Evolutionary conservation across 2,329 filamentous ascomycete species (phyloP).

Genomic region (Gyromitra esculenta): DNA sequence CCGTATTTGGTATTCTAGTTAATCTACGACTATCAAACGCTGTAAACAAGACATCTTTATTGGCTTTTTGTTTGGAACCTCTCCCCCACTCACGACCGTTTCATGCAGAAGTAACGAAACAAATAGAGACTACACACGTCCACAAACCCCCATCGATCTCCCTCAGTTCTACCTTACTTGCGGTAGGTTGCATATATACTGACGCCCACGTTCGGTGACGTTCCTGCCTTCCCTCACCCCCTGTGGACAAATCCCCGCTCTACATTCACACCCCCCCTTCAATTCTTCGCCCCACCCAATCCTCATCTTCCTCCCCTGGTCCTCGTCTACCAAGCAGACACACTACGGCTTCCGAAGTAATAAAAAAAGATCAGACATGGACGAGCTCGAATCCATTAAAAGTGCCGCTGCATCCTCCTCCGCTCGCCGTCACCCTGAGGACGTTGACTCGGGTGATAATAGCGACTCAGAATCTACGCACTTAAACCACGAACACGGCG

Average conservation of each 20-base stretch:
- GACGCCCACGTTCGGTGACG: conserved; percentile 48
- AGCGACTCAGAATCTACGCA: conserved; percentile 53
- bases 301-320: conserved; percentile 44
- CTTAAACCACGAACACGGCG: conserved; percentile 53
- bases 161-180: conserved; percentile 23
- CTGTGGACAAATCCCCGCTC: conserved; percentile 27
- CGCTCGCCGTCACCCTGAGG: conserved; percentile 57
- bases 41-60: neutral
- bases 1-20: conserved; percentile 16
- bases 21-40: conserved; percentile 11
- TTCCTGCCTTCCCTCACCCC: conserved; percentile 28
- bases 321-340: conserved; percentile 39
- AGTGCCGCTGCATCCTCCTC: conserved; percentile 51
- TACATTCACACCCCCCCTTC: conserved; percentile 39
- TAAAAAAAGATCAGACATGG: conserved; percentile 48
- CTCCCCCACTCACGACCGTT: conserved; percentile 19
- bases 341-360: conserved; percentile 30
- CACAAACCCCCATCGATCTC: conserved; percentile 31
- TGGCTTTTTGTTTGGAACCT: conserved; percentile 22
- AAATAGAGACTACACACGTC: conserved; percentile 35
- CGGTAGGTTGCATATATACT: conserved; percentile 38
- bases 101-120: conserved; percentile 33
- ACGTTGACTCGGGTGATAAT: conserved; percentile 51
- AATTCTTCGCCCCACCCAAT: conserved; percentile 45
- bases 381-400: conserved; percentile 53